phyloP scores from a whole-genome alignment of 2,329 filamentous ascomycete genomes.

The Raffaelea arxii region DNA sequence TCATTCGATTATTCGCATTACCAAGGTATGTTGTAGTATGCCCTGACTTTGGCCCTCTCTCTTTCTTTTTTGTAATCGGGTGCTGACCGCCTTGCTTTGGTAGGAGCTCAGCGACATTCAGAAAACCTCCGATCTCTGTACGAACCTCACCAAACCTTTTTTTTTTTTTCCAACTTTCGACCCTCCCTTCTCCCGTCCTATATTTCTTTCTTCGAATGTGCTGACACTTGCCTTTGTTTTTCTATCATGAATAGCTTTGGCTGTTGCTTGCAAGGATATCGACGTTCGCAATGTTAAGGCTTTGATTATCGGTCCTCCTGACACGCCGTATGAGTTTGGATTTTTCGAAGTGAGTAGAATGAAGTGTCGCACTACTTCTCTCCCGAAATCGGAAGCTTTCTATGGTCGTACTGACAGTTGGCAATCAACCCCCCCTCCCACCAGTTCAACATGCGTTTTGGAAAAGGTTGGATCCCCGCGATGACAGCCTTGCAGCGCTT shows the following conservation, averaged over 20 bases:
- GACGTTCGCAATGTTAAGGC: slow-evolving; percentile 84
- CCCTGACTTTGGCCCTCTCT: not conserved
- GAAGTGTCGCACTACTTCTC: no score
- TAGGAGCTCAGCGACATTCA: slow-evolving; percentile 83
- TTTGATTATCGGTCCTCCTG: slow-evolving; percentile 83
- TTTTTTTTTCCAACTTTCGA: not conserved
- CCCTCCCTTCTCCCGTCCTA: not conserved
- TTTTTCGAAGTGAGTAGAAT: slow-evolving; percentile 84
- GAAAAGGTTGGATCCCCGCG: slow-evolving; percentile 46
- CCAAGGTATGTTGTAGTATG: slow-evolving; percentile 49
- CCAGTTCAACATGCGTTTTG: slow-evolving; percentile 69
- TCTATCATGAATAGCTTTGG: slow-evolving; percentile 50
- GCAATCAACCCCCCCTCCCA: no score
- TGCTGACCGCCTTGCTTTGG: not conserved
- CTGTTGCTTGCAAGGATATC: slow-evolving; percentile 76
- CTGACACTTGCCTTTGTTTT: not conserved
- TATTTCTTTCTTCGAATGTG: not conserved
- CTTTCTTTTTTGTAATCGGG: slow-evolving; percentile 2
- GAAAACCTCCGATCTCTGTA: slow-evolving; percentile 74
- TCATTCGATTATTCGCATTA: slow-evolving; percentile 81
- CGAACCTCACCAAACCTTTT: not conserved
- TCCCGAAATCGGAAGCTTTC: no score
- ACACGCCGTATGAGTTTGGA: slow-evolving; percentile 93
- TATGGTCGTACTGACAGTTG: slow-evolving; percentile 2
- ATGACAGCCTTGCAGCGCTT: no score